A percentile compares a stretch with the other conserved stretches of the same genome.
Conservation (phyloP, 768 basidiomycete genomes). For the Suillus variegatus region DNA sequence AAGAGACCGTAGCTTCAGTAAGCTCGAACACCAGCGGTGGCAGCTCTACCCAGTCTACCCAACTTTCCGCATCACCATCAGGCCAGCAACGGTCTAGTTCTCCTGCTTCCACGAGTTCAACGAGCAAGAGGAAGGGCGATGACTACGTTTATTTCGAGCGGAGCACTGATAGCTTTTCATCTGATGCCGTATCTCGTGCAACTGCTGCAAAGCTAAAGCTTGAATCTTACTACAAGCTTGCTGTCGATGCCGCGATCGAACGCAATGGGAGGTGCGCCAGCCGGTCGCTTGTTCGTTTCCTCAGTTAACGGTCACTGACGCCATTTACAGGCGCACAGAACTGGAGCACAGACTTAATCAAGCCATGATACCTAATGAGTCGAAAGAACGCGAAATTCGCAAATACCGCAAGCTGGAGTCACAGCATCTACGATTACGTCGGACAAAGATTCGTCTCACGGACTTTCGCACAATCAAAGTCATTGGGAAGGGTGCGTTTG, state of each 20-base stretch:
- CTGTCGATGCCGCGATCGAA: constrained; percentile 95
- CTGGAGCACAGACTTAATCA: constrained; percentile 85
- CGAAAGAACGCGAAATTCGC: constrained; percentile 86
- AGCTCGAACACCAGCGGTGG: neutral
- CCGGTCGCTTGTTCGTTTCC: constrained; percentile 6
- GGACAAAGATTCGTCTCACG: constrained; percentile 89
- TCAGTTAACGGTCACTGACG: constrained; percentile 10
- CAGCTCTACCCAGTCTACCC: constrained; percentile 5
- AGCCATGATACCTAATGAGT: constrained; percentile 69
- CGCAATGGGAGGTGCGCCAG: constrained; percentile 82
- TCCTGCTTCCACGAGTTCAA: constrained; percentile 29
- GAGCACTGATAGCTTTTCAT: constrained; percentile 76
- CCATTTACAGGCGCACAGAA: constrained; percentile 71
- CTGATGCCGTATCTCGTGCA: constrained; percentile 84
- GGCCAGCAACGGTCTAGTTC: constrained; percentile 31
- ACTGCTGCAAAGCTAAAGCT: constrained; percentile 96
- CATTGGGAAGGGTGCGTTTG: constrained; percentile 98
- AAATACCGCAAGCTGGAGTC: constrained; percentile 86
- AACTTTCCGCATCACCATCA: constrained; percentile 15
- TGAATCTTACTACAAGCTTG: constrained; percentile 97
- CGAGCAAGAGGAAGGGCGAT: constrained; percentile 30
- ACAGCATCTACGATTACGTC: constrained; percentile 85
- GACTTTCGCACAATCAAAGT: constrained; percentile 98
- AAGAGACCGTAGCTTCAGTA: constrained; percentile 14
- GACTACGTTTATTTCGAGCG: constrained; percentile 97